Evolutionary conservation across 768 basidiomycete species (phyloP).

Genomic region (Coprinopsis strossmayeri): DNA sequence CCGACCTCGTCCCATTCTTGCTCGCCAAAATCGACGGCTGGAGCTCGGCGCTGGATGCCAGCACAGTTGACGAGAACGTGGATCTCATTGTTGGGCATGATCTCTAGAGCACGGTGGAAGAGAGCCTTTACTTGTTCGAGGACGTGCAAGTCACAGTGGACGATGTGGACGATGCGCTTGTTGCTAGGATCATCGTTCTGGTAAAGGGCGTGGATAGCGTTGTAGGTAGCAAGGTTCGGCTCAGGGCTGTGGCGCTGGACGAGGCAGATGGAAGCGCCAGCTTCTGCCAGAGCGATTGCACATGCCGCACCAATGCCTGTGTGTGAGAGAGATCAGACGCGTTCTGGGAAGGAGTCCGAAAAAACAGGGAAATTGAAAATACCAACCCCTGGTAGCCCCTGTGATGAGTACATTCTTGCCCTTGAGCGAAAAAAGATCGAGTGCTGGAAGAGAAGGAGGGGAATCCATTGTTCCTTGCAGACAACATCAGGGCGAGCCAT

Average conservation of each 20-base stretch:
- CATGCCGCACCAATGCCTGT: slow-evolving; percentile 46
- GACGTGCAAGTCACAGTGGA: slow-evolving; percentile 37
- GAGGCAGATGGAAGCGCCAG: slow-evolving; percentile 42
- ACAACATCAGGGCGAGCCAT: no score
- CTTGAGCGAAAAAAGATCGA: slow-evolving; percentile 58
- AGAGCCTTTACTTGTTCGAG: slow-evolving; percentile 32
- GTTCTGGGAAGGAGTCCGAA: neutral
- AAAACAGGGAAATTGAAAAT: neutral
- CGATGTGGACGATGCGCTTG: slow-evolving; percentile 19
- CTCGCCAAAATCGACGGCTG: slow-evolving; percentile 59
- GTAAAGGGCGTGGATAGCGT: slow-evolving; percentile 28
- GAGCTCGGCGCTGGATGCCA: slow-evolving; percentile 51
- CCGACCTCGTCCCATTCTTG: slow-evolving; percentile 62
- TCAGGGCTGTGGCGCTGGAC: slow-evolving; percentile 27
- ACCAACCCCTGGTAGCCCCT: slow-evolving; percentile 67
- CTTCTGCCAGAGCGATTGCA: slow-evolving; percentile 42
- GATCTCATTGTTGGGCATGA: slow-evolving; percentile 31
- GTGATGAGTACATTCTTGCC: slow-evolving; percentile 73
- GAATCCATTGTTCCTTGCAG: slow-evolving; percentile 46
- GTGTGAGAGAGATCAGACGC: no score
- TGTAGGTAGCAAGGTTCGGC: slow-evolving; percentile 17
- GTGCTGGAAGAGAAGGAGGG: slow-evolving; percentile 42
- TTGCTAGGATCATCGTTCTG: slow-evolving; percentile 17
- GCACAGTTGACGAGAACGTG: slow-evolving; percentile 70
- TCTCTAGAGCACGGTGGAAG: slow-evolving; percentile 34